These are phyloP conservation scores for Plasmodium coatneyi DNA, from an alignment of 169 alveolate genomes.

Conservation along the genomic window DNA sequence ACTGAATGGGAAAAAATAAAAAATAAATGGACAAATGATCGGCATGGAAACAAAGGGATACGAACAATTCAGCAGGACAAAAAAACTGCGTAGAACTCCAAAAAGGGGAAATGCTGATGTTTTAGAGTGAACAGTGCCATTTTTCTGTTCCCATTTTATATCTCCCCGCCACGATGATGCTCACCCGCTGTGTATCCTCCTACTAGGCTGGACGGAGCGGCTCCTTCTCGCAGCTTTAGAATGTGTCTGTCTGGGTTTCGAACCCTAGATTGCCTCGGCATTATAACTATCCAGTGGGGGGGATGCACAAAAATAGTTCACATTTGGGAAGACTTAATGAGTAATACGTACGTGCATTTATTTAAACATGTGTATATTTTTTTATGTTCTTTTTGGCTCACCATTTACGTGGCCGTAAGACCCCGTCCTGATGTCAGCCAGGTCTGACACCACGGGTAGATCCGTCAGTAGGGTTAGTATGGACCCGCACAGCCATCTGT, in stretches of 20 bases:
- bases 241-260: conserved; percentile 63
- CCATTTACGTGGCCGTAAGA: conserved; percentile 86
- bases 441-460: conserved; percentile 82
- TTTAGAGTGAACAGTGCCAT: neutral
- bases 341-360: neutral
- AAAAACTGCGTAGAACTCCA: neutral
- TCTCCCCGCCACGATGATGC: neutral
- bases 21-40: neutral
- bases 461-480: conserved; percentile 81
- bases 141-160: neutral
- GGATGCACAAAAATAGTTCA: neutral
- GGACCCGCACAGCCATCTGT: conserved; percentile 81
- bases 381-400: neutral
- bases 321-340: neutral
- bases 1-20: conserved; percentile 33
- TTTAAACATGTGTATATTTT: neutral
- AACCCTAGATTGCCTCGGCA: conserved; percentile 74
- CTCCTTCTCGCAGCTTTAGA: conserved; percentile 73
- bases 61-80: neutral
- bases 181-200: conserved; percentile 69
- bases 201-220: conserved; percentile 57
- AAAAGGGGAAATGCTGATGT: neutral
- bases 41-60: neutral
- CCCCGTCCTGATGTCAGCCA: conserved; percentile 83
- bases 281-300: conserved; percentile 13